phyloP scores from a whole-genome alignment of 768 basidiomycete genomes.

The Tricholoma matsutake region DNA sequence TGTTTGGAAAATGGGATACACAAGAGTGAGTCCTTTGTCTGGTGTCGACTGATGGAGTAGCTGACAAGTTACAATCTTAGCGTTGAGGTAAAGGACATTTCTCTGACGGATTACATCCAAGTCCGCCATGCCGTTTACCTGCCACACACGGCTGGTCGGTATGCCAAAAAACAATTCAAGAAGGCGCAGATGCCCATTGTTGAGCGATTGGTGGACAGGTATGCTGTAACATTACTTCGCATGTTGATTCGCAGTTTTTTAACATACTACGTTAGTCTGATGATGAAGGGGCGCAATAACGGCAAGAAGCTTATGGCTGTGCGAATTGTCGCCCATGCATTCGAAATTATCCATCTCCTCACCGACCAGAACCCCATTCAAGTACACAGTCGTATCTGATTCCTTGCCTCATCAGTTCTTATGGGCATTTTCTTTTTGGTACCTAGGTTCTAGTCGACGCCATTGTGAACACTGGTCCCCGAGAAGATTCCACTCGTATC shows the following conservation, averaged over 20 bases:
- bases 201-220: constrained; percentile 98
- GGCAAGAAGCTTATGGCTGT: constrained; percentile 99
- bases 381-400: constrained; percentile 40
- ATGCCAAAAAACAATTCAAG: constrained; percentile 99
- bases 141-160: constrained; percentile 98
- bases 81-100: constrained; percentile 99
- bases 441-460: constrained; percentile 90
- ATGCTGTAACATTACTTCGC: constrained; percentile 24
- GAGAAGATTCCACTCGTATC: constrained; percentile 99
- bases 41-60: neutral
- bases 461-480: constrained; percentile 98
- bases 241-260: neutral
- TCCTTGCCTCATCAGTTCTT: neutral
- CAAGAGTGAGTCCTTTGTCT: constrained; percentile 68
- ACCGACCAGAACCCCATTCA: constrained; percentile 99
- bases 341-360: constrained; percentile 99
- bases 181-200: constrained; percentile 99
- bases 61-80: constrained; percentile 35
- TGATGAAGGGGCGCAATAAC: constrained; percentile 99
- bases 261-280: constrained; percentile 55
- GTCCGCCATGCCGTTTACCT: constrained; percentile 96
- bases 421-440: neutral
- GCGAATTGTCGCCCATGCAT: constrained; percentile 98
- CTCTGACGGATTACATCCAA: constrained; percentile 98
- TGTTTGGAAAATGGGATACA: constrained; percentile 99